Evolutionary conservation across 2,329 filamentous ascomycete genomes (phyloP).

Genomic region (Lasiodiplodia citricola): DNA sequence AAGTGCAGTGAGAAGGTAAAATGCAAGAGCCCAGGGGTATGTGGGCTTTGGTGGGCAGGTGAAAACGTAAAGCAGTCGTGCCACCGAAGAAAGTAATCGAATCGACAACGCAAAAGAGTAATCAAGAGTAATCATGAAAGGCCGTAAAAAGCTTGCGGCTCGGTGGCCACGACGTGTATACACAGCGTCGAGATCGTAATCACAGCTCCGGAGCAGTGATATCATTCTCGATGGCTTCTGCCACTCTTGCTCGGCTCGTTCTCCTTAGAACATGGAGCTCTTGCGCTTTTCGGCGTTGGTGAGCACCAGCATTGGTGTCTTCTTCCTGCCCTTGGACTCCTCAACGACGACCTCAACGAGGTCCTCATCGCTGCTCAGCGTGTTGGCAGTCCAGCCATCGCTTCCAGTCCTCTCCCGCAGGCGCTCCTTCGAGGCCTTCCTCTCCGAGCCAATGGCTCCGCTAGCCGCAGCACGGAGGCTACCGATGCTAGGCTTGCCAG

Average conservation of each 20-base stretch:
- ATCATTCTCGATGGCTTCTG: conserved; percentile 29
- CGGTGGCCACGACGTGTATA: conserved; percentile 38
- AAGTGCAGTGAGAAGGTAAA: conserved; percentile 11
- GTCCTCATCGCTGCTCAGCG: conserved; percentile 69
- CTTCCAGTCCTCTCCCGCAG: conserved; percentile 40
- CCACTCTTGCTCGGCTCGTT: conserved; percentile 27
- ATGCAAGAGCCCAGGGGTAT: background rate
- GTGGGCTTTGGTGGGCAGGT: background rate
- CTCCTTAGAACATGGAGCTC: conserved; percentile 64
- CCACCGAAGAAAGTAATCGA: conserved; percentile 25
- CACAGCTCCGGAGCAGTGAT: conserved; percentile 28
- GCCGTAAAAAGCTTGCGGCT: conserved; percentile 40
- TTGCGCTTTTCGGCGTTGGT: conserved; percentile 91
- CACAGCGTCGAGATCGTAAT: conserved; percentile 36
- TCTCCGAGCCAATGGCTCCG: conserved; percentile 86
- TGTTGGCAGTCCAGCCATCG: conserved; percentile 61
- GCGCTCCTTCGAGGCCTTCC: conserved; percentile 61
- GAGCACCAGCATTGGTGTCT: conserved; percentile 84
- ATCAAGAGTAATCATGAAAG: conserved; percentile 44
- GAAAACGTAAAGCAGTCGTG: conserved; percentile 4
- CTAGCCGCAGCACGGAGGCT: conserved; percentile 79
- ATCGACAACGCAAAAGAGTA: conserved; percentile 34
- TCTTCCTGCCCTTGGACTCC: conserved; percentile 72
- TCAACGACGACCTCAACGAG: conserved; percentile 55
- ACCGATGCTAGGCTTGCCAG: conserved; percentile 73